Base-by-base conservation (phyloP, 2,329 filamentous ascomycete species). In the Hypoxylon sp. region DNA sequence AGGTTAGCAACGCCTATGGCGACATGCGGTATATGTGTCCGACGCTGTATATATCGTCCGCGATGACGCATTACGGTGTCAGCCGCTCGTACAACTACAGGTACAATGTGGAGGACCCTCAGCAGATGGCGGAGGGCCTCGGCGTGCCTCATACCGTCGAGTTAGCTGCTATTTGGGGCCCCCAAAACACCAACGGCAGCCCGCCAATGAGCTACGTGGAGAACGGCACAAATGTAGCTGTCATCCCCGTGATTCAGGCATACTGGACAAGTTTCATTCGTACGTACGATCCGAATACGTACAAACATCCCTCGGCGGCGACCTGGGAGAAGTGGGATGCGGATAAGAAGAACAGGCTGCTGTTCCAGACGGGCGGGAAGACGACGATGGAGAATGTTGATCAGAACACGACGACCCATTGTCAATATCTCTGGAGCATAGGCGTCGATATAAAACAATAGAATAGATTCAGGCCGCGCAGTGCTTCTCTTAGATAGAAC, bases 181-280 rank as follows among this genome's bases (percentile, higher is more conserved):
- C 89, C 0, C 80, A 83, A 2, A 86, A 90, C 73, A 82, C 85
- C 2, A 79, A 81, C 21, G 79, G 80, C 4, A 74, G 68, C 0
- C 78, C 84, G 1, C 90, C 90, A 0, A 74, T 75, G 2, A 89
- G 86, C 50, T 93, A 93, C 71, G 76, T 76, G 6, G 75, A 80
- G 0, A 82, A 81, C 2, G 81, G 80, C 13, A 78, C 79, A 13
- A 93, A 93, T 69, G 84, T 80, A 1, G 75, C 75, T 0, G 87
- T 91, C 5, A 83, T 91, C 0, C 82, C 86, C 0, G 79, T 91
- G 0, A 85, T 91, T 28, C 90, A 93, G 74, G 85, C 83, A 0
- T 94, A 93, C 77, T 94, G 91, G 90, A 87, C 89, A 1, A 92
- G 89, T 69, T 94, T 94, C 75, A 88, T 94, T 66, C 80, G 86